phyloP scores from a whole-genome alignment of 2,329 filamentous ascomycete species.

The Myriosclerotinia duriaeana region DNA sequence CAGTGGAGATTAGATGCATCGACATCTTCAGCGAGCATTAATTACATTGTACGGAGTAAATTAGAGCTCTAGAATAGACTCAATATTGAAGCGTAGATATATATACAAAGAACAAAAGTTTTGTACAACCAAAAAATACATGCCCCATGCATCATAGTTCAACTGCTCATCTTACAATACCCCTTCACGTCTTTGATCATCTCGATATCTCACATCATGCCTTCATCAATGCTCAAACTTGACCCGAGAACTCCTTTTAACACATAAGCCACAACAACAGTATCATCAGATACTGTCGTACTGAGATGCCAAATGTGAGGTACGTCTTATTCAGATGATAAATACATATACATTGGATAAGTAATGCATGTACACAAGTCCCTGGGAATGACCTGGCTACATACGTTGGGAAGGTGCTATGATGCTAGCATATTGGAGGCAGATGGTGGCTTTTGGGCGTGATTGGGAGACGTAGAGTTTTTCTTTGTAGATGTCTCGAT shows the following conservation, averaged over 20 bases:
- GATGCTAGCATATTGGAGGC: no score
- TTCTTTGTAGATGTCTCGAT: no score
- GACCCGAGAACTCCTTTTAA: neutral
- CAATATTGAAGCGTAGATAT: neutral
- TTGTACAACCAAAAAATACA: neutral
- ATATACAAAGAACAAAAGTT: neutral
- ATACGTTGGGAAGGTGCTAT: no score
- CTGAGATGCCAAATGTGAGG: no score
- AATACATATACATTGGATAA: no score
- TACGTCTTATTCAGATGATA: no score
- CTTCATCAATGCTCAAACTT: neutral
- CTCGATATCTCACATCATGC: neutral
- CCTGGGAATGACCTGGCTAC: no score
- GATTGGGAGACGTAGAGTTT: no score
- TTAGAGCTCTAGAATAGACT: neutral
- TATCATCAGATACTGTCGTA: neutral
- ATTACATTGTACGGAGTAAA: neutral
- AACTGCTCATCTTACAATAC: neutral
- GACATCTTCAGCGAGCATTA: neutral
- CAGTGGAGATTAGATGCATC: neutral
- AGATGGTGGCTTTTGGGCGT: no score
- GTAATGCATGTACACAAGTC: no score
- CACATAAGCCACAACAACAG: conserved; percentile 7
- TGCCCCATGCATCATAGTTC: neutral
- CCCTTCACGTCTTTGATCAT: neutral